These are phyloP conservation scores for Kwoniella europaea DNA, from an alignment of 768 basidiomycete species.

Conservation along the genomic window DNA sequence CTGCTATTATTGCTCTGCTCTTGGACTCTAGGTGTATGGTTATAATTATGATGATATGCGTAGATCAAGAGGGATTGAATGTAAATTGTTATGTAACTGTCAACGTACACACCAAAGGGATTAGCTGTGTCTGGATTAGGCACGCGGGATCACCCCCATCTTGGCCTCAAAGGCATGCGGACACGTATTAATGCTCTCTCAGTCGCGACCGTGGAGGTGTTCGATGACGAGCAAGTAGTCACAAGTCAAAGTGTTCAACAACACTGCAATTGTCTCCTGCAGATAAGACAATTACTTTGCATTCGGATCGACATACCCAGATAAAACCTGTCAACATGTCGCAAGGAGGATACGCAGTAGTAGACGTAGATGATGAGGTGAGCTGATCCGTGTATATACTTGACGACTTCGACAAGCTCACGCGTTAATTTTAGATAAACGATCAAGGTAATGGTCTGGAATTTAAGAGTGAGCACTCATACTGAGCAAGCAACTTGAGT, in stretches of 20 bases:
- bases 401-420: too few relatives aligned
- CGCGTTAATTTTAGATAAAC: not conserved
- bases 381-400: constrained; percentile 9
- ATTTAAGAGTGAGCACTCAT: constrained; percentile 50
- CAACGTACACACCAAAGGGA: not conserved
- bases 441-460: constrained; percentile 38
- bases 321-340: constrained; percentile 24
- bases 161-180: not conserved
- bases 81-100: too few relatives aligned
- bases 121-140: not conserved
- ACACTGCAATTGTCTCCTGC: not conserved
- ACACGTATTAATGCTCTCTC: not conserved
- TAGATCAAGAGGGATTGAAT: too few relatives aligned
- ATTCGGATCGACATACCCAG: too few relatives aligned
- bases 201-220: constrained; percentile 1
- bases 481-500: too few relatives aligned
- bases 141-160: not conserved
- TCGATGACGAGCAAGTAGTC: not conserved
- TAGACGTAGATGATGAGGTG: constrained; percentile 57
- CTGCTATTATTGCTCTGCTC: too few relatives aligned
- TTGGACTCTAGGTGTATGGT: too few relatives aligned
- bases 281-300: too few relatives aligned
- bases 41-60: too few relatives aligned
- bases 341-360: constrained; percentile 53
- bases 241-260: not conserved